Conservation (phyloP, 805 yeast genomes). For the Maudiozyma bulderi region DNA sequence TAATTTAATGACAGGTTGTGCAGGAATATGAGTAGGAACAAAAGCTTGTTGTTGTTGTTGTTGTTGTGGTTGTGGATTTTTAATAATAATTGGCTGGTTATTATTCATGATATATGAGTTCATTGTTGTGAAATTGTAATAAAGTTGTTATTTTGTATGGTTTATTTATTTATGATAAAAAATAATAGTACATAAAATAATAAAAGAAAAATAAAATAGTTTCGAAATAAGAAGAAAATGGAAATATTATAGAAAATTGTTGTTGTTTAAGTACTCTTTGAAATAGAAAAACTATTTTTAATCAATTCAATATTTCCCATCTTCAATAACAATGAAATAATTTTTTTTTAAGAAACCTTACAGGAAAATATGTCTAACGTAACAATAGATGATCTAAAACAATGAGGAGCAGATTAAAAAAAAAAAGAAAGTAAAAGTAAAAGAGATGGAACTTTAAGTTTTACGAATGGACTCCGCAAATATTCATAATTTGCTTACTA, state of each 20-base stretch:
- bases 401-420: too few species aligned
- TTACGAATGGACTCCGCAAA: background rate
- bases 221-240: background rate
- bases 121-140: background rate
- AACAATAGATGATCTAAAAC: too few species aligned
- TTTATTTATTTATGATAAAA: background rate
- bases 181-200: background rate
- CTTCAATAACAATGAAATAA: too few species aligned
- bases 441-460: background rate
- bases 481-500: too few species aligned
- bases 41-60: too few species aligned
- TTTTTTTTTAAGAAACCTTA: too few species aligned
- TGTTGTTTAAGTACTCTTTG: background rate
- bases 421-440: too few species aligned
- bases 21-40: background rate
- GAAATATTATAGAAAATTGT: background rate
- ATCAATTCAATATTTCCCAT: too few species aligned
- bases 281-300: too few species aligned
- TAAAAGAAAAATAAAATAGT: background rate
- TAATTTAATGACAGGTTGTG: too few species aligned
- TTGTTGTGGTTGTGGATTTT: background rate
- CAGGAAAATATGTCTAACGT: too few species aligned
- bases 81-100: background rate
- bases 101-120: background rate
- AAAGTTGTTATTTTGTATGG: background rate